Percentiles rank a stretch among this genome's conserved stretches.
Evolutionary conservation across 1,284 basidiomycete species (phyloP).

Genomic region (Pseudozyma tsukubaensis): DNA sequence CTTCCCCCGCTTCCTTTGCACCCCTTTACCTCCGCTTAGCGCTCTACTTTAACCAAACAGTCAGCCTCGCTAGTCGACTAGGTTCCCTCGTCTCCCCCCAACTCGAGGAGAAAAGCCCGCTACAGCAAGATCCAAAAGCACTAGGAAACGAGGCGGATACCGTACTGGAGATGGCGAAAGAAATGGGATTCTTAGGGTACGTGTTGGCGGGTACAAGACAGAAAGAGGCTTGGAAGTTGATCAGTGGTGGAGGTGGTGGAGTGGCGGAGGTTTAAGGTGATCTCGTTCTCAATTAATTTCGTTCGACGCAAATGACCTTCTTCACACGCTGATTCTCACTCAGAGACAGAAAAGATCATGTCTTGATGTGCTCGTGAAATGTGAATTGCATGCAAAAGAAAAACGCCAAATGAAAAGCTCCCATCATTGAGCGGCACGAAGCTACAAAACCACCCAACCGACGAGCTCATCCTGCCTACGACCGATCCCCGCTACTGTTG

Average conservation of each 20-base stretch:
- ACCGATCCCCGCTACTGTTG: too few species aligned
- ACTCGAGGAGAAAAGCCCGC: constrained; percentile 3
- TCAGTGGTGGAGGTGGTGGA: constrained; percentile 8
- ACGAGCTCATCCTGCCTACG: too few species aligned
- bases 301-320: background rate
- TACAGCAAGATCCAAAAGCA: constrained; percentile 12
- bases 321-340: too few species aligned
- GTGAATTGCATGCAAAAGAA: too few species aligned
- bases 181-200: constrained; percentile 38
- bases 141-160: constrained; percentile 33
- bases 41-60: constrained; percentile 36
- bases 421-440: too few species aligned
- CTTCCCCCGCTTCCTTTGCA: constrained; percentile 16
- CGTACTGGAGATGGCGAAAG: constrained; percentile 24
- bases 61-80: constrained; percentile 20
- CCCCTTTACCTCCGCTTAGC: constrained; percentile 36
- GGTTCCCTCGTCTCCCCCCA: constrained; percentile 31
- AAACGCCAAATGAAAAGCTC: too few species aligned
- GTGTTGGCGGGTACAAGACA: constrained; percentile 27
- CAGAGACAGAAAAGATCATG: too few species aligned
- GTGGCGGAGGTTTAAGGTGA: background rate
- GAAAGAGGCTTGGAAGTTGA: constrained; percentile 24
- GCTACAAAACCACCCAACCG: too few species aligned
- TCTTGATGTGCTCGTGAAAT: too few species aligned
- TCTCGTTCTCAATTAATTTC: too few species aligned